phyloP scores from a whole-genome alignment of 139 green algal genomes.

The Chlorella sp. region DNA sequence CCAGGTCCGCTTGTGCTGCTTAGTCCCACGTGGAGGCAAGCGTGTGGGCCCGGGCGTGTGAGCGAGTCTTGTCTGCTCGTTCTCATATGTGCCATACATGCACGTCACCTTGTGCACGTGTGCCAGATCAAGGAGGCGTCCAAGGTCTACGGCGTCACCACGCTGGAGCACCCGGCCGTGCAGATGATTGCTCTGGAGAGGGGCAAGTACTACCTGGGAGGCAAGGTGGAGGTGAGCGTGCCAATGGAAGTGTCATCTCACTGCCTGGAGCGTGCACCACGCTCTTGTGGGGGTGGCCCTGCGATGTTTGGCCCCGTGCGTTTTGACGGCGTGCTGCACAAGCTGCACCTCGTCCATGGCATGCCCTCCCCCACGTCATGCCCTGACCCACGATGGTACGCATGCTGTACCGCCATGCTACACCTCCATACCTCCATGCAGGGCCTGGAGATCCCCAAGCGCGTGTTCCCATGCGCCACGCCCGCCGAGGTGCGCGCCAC shows the following conservation, averaged over 20 bases:
- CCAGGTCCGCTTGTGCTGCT: too few species aligned
- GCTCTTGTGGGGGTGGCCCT: too few species aligned
- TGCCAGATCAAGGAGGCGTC: constrained; percentile 53
- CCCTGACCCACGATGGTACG: too few species aligned
- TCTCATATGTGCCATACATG: constrained; percentile 9
- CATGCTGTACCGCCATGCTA: too few species aligned
- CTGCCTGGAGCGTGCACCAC: too few species aligned
- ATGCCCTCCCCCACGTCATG: too few species aligned
- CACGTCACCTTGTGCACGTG: not conserved
- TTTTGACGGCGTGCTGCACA: too few species aligned
- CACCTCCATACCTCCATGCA: too few species aligned
- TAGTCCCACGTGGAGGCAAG: too few species aligned
- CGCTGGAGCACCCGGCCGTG: constrained; percentile 78
- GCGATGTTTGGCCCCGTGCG: too few species aligned
- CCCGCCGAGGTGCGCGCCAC: constrained; percentile 61
- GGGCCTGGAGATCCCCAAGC: constrained; percentile 71
- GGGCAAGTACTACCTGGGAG: constrained; percentile 72
- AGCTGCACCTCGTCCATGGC: too few species aligned
- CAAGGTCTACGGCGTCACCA: constrained; percentile 78
- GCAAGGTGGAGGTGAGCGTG: constrained; percentile 14
- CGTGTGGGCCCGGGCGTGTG: not conserved
- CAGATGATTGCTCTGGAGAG: constrained; percentile 82
- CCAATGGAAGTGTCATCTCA: not conserved
- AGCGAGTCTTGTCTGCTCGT: not conserved
- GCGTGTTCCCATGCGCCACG: constrained; percentile 70